Evolutionary conservation across 1,284 basidiomycete species (phyloP).

Genomic region (Malassezia sympodialis): DNA sequence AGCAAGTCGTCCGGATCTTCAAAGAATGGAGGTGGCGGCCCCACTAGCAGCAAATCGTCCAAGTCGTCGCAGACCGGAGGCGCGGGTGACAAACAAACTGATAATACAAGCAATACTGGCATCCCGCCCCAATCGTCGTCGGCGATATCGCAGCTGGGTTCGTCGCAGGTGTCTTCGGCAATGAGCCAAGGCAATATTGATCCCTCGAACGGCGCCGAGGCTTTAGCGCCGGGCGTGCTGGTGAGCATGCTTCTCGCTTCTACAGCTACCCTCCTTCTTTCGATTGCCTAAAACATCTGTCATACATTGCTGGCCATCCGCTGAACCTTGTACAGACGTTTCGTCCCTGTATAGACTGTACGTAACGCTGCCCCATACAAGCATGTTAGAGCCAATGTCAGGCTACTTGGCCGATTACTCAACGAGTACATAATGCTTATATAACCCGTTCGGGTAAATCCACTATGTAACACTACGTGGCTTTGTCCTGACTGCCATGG

Average conservation of each 20-base stretch:
- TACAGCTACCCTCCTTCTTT: not conserved
- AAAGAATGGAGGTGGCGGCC: not conserved
- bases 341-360: no score
- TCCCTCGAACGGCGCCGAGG: not conserved
- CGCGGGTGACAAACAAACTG: not conserved
- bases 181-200: not conserved
- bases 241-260: not conserved
- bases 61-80: not conserved
- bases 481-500: conserved; percentile 10
- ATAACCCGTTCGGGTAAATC: not conserved
- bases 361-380: no score
- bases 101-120: not conserved
- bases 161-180: not conserved
- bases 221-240: not conserved
- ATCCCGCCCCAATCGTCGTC: not conserved
- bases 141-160: not conserved
- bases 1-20: not conserved
- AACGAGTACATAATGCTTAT: not conserved
- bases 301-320: not conserved
- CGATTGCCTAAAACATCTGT: not conserved
- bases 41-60: not conserved
- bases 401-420: not conserved
- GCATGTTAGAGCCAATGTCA: not conserved
- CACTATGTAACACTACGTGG: not conserved
- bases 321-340: not conserved